Conservation (phyloP, 495 filamentous ascomycete species). For the Parathielavia appendiculata region DNA sequence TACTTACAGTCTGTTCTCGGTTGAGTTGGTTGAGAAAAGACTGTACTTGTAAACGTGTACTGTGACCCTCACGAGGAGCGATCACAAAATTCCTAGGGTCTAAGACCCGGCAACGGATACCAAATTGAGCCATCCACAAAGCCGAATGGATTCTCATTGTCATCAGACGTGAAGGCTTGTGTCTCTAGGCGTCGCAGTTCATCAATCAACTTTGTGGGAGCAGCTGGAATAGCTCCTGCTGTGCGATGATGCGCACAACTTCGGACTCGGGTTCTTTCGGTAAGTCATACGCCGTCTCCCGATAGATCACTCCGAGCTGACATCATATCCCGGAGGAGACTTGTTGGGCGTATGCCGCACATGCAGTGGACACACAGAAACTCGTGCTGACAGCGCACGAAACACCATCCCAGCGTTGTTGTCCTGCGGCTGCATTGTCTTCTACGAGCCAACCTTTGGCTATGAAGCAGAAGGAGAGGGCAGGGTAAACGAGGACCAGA, state of each 20-base stretch:
- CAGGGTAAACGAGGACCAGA: neutral
- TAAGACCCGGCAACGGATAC: constrained; percentile 5
- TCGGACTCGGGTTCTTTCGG: neutral
- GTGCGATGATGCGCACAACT: constrained; percentile 20
- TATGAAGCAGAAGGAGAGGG: neutral
- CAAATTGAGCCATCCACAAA: neutral
- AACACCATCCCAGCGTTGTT: neutral
- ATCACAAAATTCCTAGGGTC: neutral
- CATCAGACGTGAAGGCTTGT: constrained; percentile 8
- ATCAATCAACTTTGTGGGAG: constrained; percentile 10
- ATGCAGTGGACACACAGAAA: neutral
- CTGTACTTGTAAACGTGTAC: too few relatives aligned
- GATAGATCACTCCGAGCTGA: constrained; percentile 6
- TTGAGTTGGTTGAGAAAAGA: too few relatives aligned
- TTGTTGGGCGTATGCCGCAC: neutral
- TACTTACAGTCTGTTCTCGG: too few relatives aligned
- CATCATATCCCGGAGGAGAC: neutral
- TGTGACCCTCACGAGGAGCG: too few relatives aligned
- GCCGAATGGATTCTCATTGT: neutral
- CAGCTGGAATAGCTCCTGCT: constrained; percentile 26
- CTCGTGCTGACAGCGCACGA: neutral
- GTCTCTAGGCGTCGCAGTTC: constrained; percentile 20
- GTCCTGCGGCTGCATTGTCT: neutral
- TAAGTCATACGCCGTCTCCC: neutral
- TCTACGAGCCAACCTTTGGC: neutral